Conservation (phyloP, 2,329 filamentous ascomycete genomes). For the Tolypocladium ovalisporum region DNA sequence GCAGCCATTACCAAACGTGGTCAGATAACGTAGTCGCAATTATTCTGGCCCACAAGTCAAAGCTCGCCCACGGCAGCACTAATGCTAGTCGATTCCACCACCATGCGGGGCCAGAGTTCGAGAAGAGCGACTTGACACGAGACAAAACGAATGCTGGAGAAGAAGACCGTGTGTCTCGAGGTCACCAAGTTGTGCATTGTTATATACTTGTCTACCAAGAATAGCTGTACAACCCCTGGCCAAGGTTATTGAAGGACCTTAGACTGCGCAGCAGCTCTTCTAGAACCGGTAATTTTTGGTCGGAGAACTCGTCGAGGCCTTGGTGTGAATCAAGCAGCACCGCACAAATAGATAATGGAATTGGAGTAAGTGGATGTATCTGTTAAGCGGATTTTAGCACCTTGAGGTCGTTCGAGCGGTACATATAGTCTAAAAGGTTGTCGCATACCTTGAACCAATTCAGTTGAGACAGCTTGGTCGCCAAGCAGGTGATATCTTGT, state of each 20-base stretch:
- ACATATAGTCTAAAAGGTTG: neutral
- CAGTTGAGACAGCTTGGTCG: neutral
- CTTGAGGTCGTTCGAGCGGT: neutral
- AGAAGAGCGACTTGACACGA: no score
- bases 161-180: no score
- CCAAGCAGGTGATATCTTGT: neutral
- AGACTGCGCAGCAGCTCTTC: neutral
- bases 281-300: neutral
- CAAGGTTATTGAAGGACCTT: neutral
- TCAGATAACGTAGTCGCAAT: no score
- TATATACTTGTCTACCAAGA: neutral
- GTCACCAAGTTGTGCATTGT: neutral
- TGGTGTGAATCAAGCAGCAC: conserved; percentile 3
- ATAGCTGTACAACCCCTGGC: neutral
- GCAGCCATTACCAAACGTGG: no score
- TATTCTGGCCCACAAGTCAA: no score
- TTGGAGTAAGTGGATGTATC: conserved; percentile 4
- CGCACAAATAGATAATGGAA: neutral
- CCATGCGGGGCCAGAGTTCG: no score
- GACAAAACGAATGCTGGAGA: no score
- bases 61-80: no score
- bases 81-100: no score
- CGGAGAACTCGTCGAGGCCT: neutral
- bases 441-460: conserved; percentile 1
- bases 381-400: neutral